Evolutionary conservation across 306 rosid species (phyloP), one percentile per base, ranked within the genome.

Genomic region (Herpetospermum pedunculosum): DNA sequence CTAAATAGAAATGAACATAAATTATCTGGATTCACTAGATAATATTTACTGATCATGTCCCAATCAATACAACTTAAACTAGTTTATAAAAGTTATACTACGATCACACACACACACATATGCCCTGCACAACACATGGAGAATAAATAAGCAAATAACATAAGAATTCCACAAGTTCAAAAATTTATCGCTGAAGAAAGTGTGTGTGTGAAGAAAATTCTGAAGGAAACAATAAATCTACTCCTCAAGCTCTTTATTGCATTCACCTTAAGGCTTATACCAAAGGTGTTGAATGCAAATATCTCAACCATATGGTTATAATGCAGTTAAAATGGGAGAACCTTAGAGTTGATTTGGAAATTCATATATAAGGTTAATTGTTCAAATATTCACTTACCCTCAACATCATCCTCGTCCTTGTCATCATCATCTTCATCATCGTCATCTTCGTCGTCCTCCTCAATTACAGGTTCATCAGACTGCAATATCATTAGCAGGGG

Each of bases 391-490:
- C 75, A 47, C 82, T 80, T 69, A 89, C 98, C 98, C 21, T 92
- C 98, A 0, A 12, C 90, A 41, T 88, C 90, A 37, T 84, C 90
- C 23, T 86, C 80, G 16, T 82, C 80, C 28, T 85, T 87, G 37
- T 89, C 90, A 0, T 89, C 96, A 0, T 90, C 92, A 0, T 92
- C 98, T 0, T 93, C 97, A 0, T 92, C 98, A 0, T 93, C 93
- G 0, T 88, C 97, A 0, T 93, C 97, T 0, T 88, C 96, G 0
- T 92, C 98, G 0, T 89, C 97, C 21, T 91, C 97, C 77, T 94
- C 97, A 19, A 91, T 83, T 37, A 88, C 75, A 12, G 97, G 97
- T 54, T 91, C 88, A 77, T 92, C 98, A 34, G 84, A 67, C 98
- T 90, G 84, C 77, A 55, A 35, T 13, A 50, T 12, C 7, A 8